These are phyloP conservation scores for Blakeslea trispora DNA, from an alignment of 371 early-diverging fungal species.

Conservation along the genomic window DNA sequence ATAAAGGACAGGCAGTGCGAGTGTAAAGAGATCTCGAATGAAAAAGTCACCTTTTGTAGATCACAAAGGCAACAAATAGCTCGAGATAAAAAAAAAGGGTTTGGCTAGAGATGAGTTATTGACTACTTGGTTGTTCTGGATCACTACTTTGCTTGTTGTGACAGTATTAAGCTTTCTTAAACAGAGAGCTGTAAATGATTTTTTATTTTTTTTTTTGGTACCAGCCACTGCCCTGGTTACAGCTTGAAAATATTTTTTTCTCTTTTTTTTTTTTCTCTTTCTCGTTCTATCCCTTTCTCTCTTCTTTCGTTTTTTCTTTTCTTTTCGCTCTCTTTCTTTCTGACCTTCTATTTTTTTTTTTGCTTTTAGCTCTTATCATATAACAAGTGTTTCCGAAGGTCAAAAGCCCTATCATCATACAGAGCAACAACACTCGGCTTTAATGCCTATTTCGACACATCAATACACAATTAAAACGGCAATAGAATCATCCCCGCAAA, in stretches of 20 bases:
- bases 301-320: neutral
- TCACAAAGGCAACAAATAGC: too few relatives aligned
- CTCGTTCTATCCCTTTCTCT: neutral
- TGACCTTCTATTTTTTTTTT: neutral
- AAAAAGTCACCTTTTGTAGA: too few relatives aligned
- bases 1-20: too few relatives aligned
- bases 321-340: neutral
- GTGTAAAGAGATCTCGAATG: too few relatives aligned
- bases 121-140: too few relatives aligned
- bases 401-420: neutral
- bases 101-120: too few relatives aligned
- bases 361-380: neutral
- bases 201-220: neutral
- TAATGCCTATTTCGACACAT: slow-evolving; percentile 7
- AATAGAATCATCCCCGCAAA: slow-evolving; percentile 18
- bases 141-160: too few relatives aligned
- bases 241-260: slow-evolving; percentile 2
- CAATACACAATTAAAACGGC: neutral
- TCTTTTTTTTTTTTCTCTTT: neutral
- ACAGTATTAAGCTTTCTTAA: too few relatives aligned
- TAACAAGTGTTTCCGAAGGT: neutral
- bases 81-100: too few relatives aligned
- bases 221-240: neutral
- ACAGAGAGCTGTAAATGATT: neutral
- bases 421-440: slow-evolving; percentile 13